A percentile compares a stretch with the other conserved stretches of the same genome.
Conservation (phyloP, 1,284 basidiomycete genomes). For the Cystobasidium sp. region DNA sequence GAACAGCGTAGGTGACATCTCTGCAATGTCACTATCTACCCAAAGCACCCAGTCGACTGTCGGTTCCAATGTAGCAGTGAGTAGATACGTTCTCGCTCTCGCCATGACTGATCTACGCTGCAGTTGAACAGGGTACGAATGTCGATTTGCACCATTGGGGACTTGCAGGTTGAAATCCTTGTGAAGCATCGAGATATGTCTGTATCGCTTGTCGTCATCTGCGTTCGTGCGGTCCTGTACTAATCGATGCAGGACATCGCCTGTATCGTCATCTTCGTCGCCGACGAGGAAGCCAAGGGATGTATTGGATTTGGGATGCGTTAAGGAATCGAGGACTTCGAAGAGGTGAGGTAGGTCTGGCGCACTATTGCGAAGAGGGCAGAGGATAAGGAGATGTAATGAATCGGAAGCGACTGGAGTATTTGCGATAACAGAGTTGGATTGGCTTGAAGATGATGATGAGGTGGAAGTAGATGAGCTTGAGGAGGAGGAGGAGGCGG, state of each 20-base stretch:
- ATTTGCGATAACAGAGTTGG: background rate
- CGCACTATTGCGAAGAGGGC: constrained; percentile 44
- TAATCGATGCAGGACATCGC: constrained; percentile 29
- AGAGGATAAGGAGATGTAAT: constrained; percentile 47
- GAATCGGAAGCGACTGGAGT: constrained; percentile 22
- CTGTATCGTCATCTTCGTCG: constrained; percentile 47
- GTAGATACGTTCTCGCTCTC: constrained; percentile 45
- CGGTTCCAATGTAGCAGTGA: constrained; percentile 46
- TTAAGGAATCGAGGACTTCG: constrained; percentile 36
- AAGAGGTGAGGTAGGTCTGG: constrained; percentile 42
- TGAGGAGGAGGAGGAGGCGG: constrained; percentile 6
- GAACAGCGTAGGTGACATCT: constrained; percentile 45
- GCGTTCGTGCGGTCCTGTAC: constrained; percentile 26
- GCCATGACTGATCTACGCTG: constrained; percentile 47
- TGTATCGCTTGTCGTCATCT: constrained; percentile 15
- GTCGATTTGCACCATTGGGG: constrained; percentile 41
- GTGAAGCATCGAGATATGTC: constrained; percentile 42
- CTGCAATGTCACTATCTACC: constrained; percentile 47
- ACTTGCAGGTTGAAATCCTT: constrained; percentile 45
- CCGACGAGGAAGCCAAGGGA: constrained; percentile 47
- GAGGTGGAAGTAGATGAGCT: constrained; percentile 4
- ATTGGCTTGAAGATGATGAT: background rate
- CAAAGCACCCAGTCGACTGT: constrained; percentile 48
- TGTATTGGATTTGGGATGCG: constrained; percentile 44
- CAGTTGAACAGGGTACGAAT: constrained; percentile 41